Conservation (phyloP, 2,329 filamentous ascomycete genomes). For the Dactylonectria estremocensis region DNA sequence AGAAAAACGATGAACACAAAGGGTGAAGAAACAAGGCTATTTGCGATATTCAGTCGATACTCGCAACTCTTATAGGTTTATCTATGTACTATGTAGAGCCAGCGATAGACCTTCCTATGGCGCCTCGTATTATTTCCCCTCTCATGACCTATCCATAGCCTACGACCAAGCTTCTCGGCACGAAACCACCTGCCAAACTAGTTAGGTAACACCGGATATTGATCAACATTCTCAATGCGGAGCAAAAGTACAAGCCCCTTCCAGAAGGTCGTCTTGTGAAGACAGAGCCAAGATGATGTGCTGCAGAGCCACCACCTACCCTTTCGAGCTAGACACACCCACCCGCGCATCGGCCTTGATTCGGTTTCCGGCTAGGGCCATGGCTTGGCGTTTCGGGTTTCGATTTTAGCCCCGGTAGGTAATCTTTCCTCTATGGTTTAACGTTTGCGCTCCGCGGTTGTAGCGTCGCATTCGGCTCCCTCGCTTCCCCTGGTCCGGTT, state of each 20-base stretch:
- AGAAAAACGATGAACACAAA: background rate
- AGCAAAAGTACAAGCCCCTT: slow-evolving; percentile 2
- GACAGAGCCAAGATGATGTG: background rate
- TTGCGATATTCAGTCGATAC: background rate
- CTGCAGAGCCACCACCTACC: background rate
- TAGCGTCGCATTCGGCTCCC: background rate
- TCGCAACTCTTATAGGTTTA: background rate
- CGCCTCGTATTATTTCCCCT: background rate
- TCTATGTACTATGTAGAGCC: no score
- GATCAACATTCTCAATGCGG: background rate
- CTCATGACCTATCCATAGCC: background rate
- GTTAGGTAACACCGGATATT: slow-evolving; percentile 19
- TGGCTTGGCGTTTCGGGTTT: background rate
- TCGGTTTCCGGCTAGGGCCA: background rate
- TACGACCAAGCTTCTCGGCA: background rate
- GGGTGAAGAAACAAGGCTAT: background rate
- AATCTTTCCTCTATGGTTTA: background rate
- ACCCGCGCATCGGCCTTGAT: background rate
- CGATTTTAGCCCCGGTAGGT: background rate
- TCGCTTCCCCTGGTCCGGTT: background rate
- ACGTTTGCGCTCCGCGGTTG: background rate
- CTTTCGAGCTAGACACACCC: background rate
- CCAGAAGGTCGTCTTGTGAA: slow-evolving; percentile 3
- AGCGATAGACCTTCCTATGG: background rate
- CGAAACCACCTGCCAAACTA: slow-evolving; percentile 21